These are phyloP conservation scores for Dichomitus squalens DNA, from an alignment of 1,284 basidiomycete genomes.

Conservation along the genomic window DNA sequence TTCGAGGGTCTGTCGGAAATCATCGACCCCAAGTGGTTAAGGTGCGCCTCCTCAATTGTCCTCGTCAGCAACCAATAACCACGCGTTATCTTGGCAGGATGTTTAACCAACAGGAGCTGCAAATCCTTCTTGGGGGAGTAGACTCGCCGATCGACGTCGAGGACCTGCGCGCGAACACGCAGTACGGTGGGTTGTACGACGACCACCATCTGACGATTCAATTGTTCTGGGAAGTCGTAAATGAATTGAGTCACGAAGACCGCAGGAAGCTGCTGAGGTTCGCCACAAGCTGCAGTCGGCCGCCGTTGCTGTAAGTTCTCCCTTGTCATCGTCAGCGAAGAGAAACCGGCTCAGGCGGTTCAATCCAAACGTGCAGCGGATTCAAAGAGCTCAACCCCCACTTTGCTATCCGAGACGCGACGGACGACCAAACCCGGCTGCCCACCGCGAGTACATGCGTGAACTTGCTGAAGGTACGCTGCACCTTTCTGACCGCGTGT, in stretches of 20 bases:
- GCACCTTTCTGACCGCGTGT: not conserved
- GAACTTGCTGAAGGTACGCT: conserved; percentile 77
- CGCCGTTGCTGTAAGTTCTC: conserved; percentile 73
- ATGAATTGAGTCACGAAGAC: conserved; percentile 74
- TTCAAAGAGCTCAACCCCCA: conserved; percentile 87
- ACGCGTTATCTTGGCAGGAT: conserved; percentile 52
- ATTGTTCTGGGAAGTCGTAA: conserved; percentile 82
- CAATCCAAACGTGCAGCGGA: conserved; percentile 50
- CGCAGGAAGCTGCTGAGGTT: conserved; percentile 78
- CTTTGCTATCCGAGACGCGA: conserved; percentile 84
- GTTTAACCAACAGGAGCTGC: conserved; percentile 94
- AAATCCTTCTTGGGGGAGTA: conserved; percentile 83
- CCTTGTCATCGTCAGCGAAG: conserved; percentile 3
- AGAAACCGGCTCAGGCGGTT: not conserved
- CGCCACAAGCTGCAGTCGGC: conserved; percentile 89
- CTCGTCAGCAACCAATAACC: not conserved
- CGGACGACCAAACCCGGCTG: conserved; percentile 71
- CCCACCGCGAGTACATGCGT: conserved; percentile 87
- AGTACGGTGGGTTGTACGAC: conserved; percentile 79
- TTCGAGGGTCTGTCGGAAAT: conserved; percentile 88
- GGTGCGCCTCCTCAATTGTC: conserved; percentile 47
- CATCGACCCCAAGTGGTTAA: conserved; percentile 88
- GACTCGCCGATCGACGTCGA: conserved; percentile 82
- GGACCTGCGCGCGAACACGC: conserved; percentile 75
- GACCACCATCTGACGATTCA: conserved; percentile 71